Percentiles rank a stretch among this genome's conserved stretches.
These are phyloP conservation scores for Nosema muscidifuracis DNA, from an alignment of 371 early-diverging fungal species.

Conservation along the genomic window DNA sequence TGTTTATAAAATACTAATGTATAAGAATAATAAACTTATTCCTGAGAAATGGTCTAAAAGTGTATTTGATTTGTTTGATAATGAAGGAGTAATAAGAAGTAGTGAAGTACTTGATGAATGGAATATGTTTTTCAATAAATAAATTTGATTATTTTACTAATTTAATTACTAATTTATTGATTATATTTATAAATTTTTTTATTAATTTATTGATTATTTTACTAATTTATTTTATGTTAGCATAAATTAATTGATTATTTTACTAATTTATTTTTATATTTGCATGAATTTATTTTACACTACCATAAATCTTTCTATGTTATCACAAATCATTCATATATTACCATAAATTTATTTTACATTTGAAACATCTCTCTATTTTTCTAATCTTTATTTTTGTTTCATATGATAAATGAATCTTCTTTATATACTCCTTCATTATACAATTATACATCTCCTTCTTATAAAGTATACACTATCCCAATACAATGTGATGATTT, in stretches of 20 bases:
- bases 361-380: background rate
- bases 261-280: too few species aligned
- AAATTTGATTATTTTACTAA: too few species aligned
- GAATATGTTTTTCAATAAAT: slow-evolving; percentile 36
- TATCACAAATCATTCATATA: too few species aligned
- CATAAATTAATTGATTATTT: too few species aligned
- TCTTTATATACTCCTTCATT: background rate
- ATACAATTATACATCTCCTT: background rate
- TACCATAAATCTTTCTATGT: too few species aligned
- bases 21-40: slow-evolving; percentile 18
- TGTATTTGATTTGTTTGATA: slow-evolving; percentile 51
- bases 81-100: slow-evolving; percentile 39
- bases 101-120: slow-evolving; percentile 41
- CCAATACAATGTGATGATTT: background rate
- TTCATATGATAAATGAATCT: background rate
- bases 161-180: too few species aligned
- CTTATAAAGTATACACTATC: background rate
- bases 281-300: too few species aligned
- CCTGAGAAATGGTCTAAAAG: slow-evolving; percentile 42
- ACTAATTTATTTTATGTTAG: too few species aligned
- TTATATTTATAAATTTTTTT: too few species aligned
- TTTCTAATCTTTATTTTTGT: background rate
- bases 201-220: too few species aligned
- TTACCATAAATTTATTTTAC: too few species aligned
- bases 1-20: slow-evolving; percentile 33